Base-by-base conservation (phyloP, 345 rosid species). In the Euphorbia tirucalli region DNA sequence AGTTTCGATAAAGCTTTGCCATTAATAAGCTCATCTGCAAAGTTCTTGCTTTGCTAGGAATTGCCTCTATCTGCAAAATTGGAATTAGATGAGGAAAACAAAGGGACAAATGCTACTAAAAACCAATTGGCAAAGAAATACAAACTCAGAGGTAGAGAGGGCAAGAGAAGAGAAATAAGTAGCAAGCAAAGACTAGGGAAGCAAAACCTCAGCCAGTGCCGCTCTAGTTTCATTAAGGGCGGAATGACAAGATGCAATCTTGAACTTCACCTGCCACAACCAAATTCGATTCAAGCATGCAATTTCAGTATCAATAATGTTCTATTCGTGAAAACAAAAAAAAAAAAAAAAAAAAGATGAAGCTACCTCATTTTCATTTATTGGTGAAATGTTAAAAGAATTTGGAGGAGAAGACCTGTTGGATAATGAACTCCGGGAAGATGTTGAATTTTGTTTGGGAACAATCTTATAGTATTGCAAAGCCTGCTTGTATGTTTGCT, bases 1-100 rank as follows among this genome's bases (percentile, higher is more conserved):
- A 84, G 78, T 86, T 89, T 10, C 94, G 88, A 77, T 87, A 94
- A 80, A 95, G 97, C 81, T 95, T 95, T 74, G 94, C 99, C 96
- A 92, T 83, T 71, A 92, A 75, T 71, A 95, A 68, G 88, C 88
- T 92, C 97, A 95, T 92, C 82, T 87, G 96, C 83, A 95, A 83
- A 81, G 82, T 95, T 77, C 99, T 87, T 30, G 91, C 85, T 87
- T 95, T 95, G 84, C 88, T 83, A 48, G 98, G 94, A 75, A 90
- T 87, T 79, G 89, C 91, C 72, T 92, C 99, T 89, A 95, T 86
- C 99, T 95, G 79, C 64, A 65, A 74, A 30, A 76, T n/a, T 71
- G 60, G 69, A 27, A 54, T 5, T 7, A 67, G 64, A 55, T 50
- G 35, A 22, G 25, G 55, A 58, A 30, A 10, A 15, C 18, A 41